Evolutionary conservation across 257 asterid species (phyloP).

Genomic region (Solanum stenotomum): DNA sequence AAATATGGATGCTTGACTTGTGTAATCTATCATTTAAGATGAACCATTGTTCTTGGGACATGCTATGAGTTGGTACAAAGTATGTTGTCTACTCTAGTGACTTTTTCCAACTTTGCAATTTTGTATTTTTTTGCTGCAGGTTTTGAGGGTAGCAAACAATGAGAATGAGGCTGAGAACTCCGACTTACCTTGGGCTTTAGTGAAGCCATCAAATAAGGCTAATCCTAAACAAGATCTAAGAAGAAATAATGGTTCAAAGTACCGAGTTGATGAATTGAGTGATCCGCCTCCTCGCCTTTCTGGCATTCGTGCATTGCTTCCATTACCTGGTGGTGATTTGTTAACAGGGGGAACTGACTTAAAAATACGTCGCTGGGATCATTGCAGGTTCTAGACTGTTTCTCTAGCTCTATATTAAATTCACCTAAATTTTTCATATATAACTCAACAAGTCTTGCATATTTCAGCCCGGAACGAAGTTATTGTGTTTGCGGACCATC

Average conservation of each 20-base stretch:
- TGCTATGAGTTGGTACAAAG: background rate
- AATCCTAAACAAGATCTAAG: conserved; percentile 56
- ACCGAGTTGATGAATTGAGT: conserved; percentile 76
- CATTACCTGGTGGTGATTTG: conserved; percentile 97
- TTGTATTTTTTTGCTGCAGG: conserved; percentile 32
- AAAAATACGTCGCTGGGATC: conserved; percentile 97
- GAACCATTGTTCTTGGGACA: background rate
- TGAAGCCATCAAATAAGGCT: conserved; percentile 53
- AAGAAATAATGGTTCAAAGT: conserved; percentile 52
- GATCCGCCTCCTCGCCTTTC: conserved; percentile 74
- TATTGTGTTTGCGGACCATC: conserved; percentile 94
- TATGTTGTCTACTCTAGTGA: background rate
- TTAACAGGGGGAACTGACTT: conserved; percentile 95
- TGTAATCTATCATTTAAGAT: background rate
- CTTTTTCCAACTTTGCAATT: background rate
- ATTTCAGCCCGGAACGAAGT: conserved; percentile 84
- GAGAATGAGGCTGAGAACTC: conserved; percentile 57
- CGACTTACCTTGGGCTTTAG: conserved; percentile 75
- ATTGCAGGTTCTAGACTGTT: conserved; percentile 49
- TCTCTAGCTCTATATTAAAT: background rate
- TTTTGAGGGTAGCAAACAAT: conserved; percentile 62
- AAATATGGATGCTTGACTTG: background rate
- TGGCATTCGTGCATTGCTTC: conserved; percentile 96
- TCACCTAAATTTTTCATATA: background rate
- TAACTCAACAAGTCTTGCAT: background rate